These are phyloP conservation scores for Sarocladium strictum DNA, from an alignment of 2,329 filamentous ascomycete species.

Conservation along the genomic window DNA sequence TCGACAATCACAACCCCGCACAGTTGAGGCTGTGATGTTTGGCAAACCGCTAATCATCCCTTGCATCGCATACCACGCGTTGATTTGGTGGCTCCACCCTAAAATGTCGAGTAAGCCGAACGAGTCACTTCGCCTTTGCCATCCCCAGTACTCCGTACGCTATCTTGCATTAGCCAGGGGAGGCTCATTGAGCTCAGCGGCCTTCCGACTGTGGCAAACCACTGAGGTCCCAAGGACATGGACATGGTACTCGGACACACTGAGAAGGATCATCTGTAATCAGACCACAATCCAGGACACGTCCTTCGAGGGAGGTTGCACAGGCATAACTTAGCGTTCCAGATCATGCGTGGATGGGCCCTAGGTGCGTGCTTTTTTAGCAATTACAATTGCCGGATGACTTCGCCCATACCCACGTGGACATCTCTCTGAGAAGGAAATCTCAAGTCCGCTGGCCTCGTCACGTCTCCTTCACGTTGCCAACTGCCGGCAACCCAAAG, in stretches of 20 bases:
- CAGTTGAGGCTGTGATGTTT: background rate
- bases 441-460: background rate
- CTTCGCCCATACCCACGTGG: background rate
- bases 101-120: background rate
- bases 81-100: background rate
- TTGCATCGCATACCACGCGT: background rate
- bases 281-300: no score
- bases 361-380: background rate
- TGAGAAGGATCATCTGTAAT: background rate
- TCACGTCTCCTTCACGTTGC: background rate
- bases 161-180: background rate
- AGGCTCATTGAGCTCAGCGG: no score
- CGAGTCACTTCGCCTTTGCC: background rate
- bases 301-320: no score
- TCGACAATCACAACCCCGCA: background rate
- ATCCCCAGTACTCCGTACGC: background rate
- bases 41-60: background rate
- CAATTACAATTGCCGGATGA: background rate
- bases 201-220: background rate
- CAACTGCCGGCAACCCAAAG: background rate
- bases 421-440: background rate
- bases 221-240: background rate
- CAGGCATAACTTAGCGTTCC: no score
- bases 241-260: background rate
- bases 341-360: no score